These are phyloP conservation scores for Globisporangium paddicum DNA, from an alignment of 352 stramenopile species.

Conservation along the genomic window DNA sequence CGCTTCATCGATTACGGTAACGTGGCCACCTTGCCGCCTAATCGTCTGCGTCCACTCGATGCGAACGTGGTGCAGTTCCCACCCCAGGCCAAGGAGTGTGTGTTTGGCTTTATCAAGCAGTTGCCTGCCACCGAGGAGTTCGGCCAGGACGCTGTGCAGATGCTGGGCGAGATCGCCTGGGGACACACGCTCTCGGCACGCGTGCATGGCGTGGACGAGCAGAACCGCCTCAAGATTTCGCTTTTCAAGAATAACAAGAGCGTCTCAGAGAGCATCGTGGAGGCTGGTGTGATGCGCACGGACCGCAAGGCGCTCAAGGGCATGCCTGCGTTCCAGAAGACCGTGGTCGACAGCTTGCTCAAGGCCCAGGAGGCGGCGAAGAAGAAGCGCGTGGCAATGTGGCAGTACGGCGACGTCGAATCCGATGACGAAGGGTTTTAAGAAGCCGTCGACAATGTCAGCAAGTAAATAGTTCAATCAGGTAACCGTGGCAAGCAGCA, in stretches of 20 bases:
- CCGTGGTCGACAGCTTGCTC: conserved; percentile 87
- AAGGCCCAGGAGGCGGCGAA: conserved; percentile 91
- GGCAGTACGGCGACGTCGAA: conserved; percentile 96
- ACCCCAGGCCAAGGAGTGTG: conserved; percentile 81
- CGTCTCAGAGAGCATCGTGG: conserved; percentile 88
- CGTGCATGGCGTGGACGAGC: conserved; percentile 67
- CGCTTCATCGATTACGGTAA: conserved; percentile 97
- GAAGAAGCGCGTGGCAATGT: conserved; percentile 91
- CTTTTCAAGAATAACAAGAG: conserved; percentile 79
- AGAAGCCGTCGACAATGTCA: neutral
- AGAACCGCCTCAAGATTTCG: conserved; percentile 65
- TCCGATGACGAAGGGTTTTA: conserved; percentile 89
- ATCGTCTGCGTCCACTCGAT: conserved; percentile 89
- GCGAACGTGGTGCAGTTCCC: conserved; percentile 86
- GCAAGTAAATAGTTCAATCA: conserved; percentile 5
- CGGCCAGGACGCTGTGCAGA: conserved; percentile 88
- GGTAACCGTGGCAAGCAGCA: neutral
- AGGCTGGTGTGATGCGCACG: conserved; percentile 84
- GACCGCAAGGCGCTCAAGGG: conserved; percentile 77
- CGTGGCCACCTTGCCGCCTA: conserved; percentile 75
- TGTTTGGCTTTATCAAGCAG: conserved; percentile 85
- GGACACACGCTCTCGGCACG: conserved; percentile 86
- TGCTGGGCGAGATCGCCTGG: conserved; percentile 90
- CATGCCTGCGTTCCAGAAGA: conserved; percentile 62
- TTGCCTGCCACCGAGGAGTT: conserved; percentile 88